These are phyloP conservation scores for Cladosporium sp. DNA, from an alignment of 2,329 filamentous ascomycete species.

Conservation along the genomic window DNA sequence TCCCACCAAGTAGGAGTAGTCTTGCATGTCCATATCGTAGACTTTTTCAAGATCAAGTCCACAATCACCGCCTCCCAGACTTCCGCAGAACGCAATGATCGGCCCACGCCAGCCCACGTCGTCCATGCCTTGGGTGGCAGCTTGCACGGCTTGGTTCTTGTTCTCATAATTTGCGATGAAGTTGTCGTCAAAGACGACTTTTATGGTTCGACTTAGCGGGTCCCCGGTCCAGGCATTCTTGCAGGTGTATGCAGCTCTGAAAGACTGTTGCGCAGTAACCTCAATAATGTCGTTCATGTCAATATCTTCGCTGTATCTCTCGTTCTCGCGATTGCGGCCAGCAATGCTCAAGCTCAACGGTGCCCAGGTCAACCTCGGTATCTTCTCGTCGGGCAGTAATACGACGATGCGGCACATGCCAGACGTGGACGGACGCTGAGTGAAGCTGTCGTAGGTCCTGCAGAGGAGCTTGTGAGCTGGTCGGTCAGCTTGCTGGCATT, in stretches of 20 bases:
- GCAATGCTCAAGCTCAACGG: background rate
- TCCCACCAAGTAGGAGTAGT: background rate
- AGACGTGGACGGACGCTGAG: background rate
- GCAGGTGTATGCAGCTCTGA: background rate
- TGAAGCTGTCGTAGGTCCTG: slow-evolving; percentile 6
- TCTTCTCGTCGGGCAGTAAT: background rate
- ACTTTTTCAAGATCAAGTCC: background rate
- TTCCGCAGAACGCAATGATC: background rate
- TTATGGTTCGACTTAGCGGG: background rate
- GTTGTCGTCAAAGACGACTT: background rate
- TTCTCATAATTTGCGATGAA: background rate
- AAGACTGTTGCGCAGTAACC: background rate
- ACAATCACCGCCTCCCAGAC: background rate
- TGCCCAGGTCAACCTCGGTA: slow-evolving; percentile 9
- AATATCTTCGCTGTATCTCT: background rate
- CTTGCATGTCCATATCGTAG: background rate
- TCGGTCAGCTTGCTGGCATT: slow-evolving; percentile 10
- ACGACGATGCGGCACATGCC: slow-evolving; percentile 3
- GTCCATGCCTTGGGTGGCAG: background rate
- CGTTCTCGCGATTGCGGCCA: background rate
- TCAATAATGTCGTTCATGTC: background rate
- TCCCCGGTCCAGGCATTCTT: background rate
- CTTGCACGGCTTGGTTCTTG: background rate
- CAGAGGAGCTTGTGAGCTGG: slow-evolving; percentile 10
- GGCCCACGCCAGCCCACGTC: background rate